Evolutionary conservation across 169 alveolate genomes (phyloP), one percentile per base, ranked within the genome.

Genomic region (Plasmodium coatneyi): DNA sequence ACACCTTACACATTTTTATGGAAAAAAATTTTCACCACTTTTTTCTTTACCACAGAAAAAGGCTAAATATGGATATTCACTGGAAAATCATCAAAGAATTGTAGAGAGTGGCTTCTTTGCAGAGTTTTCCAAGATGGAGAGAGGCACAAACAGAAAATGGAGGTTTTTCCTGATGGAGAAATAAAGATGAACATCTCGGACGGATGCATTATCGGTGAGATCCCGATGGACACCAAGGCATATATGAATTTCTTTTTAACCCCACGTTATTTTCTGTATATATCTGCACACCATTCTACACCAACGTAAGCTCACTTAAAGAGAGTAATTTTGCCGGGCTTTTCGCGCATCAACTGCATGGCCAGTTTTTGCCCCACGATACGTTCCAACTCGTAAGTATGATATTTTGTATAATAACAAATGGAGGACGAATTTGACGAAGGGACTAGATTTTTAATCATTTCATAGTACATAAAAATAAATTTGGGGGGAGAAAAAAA

Each of bases 311-410:
- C 36, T 87, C 52, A 96, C 82, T 95, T 93, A 71, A 95, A 96
- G 49, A 95, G 93, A 2, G 96, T 96, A 16, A 96, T 95, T 80
- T 95, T 94, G 1, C 97, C 96, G 10, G 94, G 94, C 7, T 92
- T 92, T 12, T 96, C 97, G 7, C 82, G 43, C 34, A 96, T 56
- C 66, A 96, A 92, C 19, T 95, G 95, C 30, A 71, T 32, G 1
- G 95, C 71, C 56, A 83, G 93, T 25, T 28, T 71, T 36, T 80
- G 70, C 10, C 97, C 97, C 14, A 95, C 97, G 22, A 96, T 95
- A 56, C 97, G 93, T 72, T 96, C 97, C 83, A 96, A 79, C 91
- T 93, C 95, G 46, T 89, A 72, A 32, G 96, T 96, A 52, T 96
- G 96, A 74, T 84, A 96, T 49, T 87, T 92, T 22, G 97, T 96